Percentiles rank a stretch among this genome's conserved stretches.
phyloP scores from a whole-genome alignment of 2,329 filamentous ascomycete genomes.

The Hypoxylon sp. region DNA sequence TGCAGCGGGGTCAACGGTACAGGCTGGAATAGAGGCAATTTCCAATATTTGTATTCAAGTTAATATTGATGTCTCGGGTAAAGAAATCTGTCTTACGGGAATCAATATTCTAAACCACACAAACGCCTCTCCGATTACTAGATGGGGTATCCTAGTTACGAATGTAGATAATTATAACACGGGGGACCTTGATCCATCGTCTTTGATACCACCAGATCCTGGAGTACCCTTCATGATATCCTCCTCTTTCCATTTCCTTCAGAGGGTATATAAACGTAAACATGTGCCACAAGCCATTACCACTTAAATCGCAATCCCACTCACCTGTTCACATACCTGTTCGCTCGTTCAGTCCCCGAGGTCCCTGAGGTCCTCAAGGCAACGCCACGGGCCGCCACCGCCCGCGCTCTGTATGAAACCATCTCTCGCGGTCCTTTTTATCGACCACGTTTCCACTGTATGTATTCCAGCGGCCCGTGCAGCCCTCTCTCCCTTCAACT shows the following conservation, averaged over 20 bases:
- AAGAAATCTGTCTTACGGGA: neutral
- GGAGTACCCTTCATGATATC: conserved; percentile 7
- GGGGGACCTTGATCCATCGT: conserved; percentile 9
- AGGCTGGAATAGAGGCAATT: neutral
- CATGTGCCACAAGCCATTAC: conserved; percentile 2
- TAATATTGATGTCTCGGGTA: neutral
- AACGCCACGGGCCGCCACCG: conserved; percentile 57
- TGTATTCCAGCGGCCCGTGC: conserved; percentile 64
- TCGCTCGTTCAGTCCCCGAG: neutral
- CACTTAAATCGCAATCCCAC: conserved; percentile 1
- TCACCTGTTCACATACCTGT: neutral
- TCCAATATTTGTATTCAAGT: neutral
- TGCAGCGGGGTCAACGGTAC: neutral
- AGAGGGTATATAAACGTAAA: conserved; percentile 26
- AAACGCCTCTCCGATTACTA: conserved; percentile 23
- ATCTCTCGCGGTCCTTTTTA: conserved; percentile 64
- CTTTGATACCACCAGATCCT: conserved; percentile 3
- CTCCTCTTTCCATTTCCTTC: conserved; percentile 12
- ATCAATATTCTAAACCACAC: neutral
- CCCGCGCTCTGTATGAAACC: conserved; percentile 66
- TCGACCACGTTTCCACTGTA: conserved; percentile 52
- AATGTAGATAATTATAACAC: conserved; percentile 31
- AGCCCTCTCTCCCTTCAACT: conserved; percentile 56
- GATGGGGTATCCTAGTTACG: conserved; percentile 37
- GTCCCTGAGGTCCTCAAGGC: conserved; percentile 17